Evolutionary conservation across 768 basidiomycete species (phyloP).

Genomic region (Mrakia gelida): DNA sequence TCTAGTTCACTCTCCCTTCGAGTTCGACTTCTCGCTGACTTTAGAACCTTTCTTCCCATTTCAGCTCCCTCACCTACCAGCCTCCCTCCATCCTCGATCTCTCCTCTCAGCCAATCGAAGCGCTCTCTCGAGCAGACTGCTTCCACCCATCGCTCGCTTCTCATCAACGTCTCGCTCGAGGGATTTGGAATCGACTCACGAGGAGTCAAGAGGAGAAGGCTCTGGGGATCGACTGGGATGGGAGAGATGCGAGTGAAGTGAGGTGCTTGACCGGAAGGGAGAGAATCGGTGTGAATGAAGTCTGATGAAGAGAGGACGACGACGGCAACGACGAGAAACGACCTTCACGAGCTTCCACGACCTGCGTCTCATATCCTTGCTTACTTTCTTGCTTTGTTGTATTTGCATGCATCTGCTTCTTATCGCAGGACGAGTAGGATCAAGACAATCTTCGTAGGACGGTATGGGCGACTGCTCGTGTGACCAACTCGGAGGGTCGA

Average conservation of each 20-base stretch:
- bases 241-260: not conserved
- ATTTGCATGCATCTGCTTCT: not conserved
- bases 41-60: not conserved
- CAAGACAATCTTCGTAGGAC: too few species aligned
- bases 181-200: constrained; percentile 16
- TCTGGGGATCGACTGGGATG: constrained; percentile 15
- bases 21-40: not conserved
- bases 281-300: constrained; percentile 1
- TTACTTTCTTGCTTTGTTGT: not conserved
- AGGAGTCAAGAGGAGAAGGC: constrained; percentile 12
- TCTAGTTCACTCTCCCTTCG: not conserved
- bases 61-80: constrained; percentile 16
- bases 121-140: constrained; percentile 23
- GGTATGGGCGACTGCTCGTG: too few species aligned
- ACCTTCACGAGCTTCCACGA: not conserved
- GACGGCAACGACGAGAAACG: not conserved
- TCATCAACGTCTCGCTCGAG: constrained; percentile 21
- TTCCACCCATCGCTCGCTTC: constrained; percentile 23
- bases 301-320: not conserved
- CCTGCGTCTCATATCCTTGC: not conserved
- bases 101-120: constrained; percentile 14
- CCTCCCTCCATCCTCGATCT: constrained; percentile 18
- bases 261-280: constrained; percentile 16
- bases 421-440: too few species aligned
- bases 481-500: too few species aligned